phyloP scores from a whole-genome alignment of 441 rosid species.

The Arabidopsis hybrid region DNA sequence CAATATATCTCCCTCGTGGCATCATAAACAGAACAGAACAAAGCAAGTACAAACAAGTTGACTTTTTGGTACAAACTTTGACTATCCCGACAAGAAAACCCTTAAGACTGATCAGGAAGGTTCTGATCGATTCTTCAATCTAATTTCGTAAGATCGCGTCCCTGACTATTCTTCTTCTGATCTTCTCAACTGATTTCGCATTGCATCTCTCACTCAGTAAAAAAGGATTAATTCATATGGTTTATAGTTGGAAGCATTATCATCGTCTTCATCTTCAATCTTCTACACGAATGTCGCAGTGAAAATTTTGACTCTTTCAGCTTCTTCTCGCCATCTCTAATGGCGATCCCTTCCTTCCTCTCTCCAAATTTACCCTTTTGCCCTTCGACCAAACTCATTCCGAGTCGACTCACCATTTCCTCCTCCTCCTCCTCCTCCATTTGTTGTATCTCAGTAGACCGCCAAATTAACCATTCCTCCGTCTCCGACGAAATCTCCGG shows the following conservation, averaged over 20 bases:
- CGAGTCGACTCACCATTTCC: slow-evolving; percentile 29
- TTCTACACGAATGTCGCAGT: slow-evolving; percentile 22
- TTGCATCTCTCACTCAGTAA: not conserved
- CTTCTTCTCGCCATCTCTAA: slow-evolving; percentile 34
- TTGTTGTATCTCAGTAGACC: slow-evolving; percentile 53
- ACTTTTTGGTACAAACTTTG: slow-evolving; percentile 19
- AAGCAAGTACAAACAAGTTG: slow-evolving; percentile 27
- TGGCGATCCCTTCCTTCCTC: slow-evolving; percentile 48
- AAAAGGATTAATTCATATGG: slow-evolving; percentile 1
- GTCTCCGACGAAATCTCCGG: slow-evolving; percentile 12
- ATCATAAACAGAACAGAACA: not conserved
- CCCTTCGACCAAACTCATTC: slow-evolving; percentile 32
- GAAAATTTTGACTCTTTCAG: slow-evolving; percentile 8
- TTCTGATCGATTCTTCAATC: slow-evolving; percentile 9
- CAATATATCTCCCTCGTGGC: slow-evolving; percentile 25
- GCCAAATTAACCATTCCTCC: slow-evolving; percentile 29
- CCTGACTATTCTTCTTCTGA: slow-evolving; percentile 14
- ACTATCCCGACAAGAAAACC: slow-evolving; percentile 31
- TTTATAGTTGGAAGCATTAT: not conserved
- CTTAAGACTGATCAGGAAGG: slow-evolving; percentile 10
- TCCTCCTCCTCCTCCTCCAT: slow-evolving; percentile 19
- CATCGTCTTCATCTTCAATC: slow-evolving; percentile 28
- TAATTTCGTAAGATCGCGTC: not conserved
- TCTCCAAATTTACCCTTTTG: slow-evolving; percentile 29
- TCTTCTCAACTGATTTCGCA: slow-evolving; percentile 4